Evolutionary conservation across 1,139 yeast species (phyloP).

Genomic region (Candida freyschussii): DNA sequence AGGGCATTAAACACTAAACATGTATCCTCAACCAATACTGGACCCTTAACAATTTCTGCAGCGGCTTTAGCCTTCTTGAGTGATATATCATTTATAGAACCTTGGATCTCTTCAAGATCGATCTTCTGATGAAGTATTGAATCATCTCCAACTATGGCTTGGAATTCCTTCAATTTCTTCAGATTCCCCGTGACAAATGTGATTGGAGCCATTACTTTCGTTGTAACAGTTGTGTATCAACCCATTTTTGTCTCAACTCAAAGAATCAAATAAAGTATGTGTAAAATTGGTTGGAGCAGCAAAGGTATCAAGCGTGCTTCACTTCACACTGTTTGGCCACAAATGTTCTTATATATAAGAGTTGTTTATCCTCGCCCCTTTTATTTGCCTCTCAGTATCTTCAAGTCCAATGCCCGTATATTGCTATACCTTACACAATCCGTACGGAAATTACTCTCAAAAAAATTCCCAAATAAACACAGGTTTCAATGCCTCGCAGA

Average conservation of each 20-base stretch:
- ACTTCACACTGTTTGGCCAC: no score
- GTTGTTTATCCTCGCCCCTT: no score
- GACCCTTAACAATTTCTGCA: slow-evolving; percentile 54
- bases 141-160: slow-evolving; percentile 55
- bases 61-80: slow-evolving; percentile 77
- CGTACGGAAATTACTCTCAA: no score
- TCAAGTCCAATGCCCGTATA: slow-evolving; percentile 12
- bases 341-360: no score
- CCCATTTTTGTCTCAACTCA: slow-evolving; percentile 1
- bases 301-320: no score
- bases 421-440: slow-evolving; percentile 9
- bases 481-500: no score
- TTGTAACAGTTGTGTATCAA: no score
- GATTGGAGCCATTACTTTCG: slow-evolving; percentile 30
- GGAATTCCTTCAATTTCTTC: slow-evolving; percentile 81
- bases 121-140: slow-evolving; percentile 54
- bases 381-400: no score
- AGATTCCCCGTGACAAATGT: slow-evolving; percentile 85
- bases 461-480: no score
- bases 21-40: slow-evolving; percentile 94
- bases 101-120: slow-evolving; percentile 90
- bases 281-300: no score
- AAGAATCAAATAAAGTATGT: no score
- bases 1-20: slow-evolving; percentile 80
- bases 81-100: slow-evolving; percentile 78